Evolutionary conservation across 129 eudicot genomes (phyloP).

Genomic region (Logfia minima): DNA sequence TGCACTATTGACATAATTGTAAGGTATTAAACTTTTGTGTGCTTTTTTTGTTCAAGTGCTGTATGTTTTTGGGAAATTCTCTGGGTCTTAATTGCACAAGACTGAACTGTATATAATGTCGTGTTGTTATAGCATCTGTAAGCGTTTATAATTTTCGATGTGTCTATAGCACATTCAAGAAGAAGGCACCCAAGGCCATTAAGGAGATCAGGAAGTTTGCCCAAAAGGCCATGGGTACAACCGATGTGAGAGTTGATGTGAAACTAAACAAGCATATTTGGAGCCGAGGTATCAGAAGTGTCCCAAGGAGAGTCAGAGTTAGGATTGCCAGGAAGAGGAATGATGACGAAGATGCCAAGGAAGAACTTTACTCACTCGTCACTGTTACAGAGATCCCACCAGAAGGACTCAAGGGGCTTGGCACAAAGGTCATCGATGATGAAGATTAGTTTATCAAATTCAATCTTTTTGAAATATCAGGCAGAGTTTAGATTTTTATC

Average conservation of each 20-base stretch:
- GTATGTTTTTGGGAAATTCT: no score
- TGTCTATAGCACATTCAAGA: constrained; percentile 44
- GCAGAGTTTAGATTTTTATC: constrained; percentile 35
- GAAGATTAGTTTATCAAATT: constrained; percentile 40
- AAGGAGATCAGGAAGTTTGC: constrained; percentile 72
- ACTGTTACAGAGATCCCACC: constrained; percentile 69
- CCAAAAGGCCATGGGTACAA: constrained; percentile 71
- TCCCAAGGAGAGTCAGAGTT: constrained; percentile 66
- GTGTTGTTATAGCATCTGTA: not conserved
- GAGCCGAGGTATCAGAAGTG: constrained; percentile 79
- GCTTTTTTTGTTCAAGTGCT: no score
- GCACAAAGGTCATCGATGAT: constrained; percentile 64
- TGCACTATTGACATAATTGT: no score
- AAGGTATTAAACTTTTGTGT: no score
- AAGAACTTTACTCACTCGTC: constrained; percentile 71
- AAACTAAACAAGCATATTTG: constrained; percentile 73
- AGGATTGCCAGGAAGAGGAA: constrained; percentile 73
- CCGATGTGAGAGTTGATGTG: constrained; percentile 72
- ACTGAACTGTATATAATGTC: not conserved
- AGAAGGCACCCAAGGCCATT: constrained; percentile 78
- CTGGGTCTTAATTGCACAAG: no score
- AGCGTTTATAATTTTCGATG: not conserved
- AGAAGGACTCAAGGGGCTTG: constrained; percentile 66
- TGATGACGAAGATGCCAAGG: constrained; percentile 76
- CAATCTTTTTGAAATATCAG: constrained; percentile 30